Evolutionary conservation across 208 protist species (phyloP), one percentile per base, ranked within the genome.

Genomic region (Leishmania guyanensis): DNA sequence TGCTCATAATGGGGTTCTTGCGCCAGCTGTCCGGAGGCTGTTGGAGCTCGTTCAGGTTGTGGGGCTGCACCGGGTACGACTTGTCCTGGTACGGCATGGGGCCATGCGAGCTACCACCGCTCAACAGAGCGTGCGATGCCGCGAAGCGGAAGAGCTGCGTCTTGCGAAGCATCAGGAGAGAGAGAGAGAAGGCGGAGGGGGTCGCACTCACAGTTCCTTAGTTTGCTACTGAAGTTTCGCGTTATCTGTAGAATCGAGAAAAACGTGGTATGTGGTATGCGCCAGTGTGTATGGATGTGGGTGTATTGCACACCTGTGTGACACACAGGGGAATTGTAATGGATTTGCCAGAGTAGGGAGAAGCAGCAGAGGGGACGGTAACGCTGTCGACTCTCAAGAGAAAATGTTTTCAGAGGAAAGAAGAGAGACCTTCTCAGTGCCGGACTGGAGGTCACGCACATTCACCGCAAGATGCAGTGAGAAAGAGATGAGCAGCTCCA

Each of bases 1-100:
- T 97, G 85, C 92, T 94, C 89, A 96, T 93, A 78, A 96, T 92
- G 29, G 91, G 91, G 86, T 88, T 96, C 86, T 97, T 97, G 84
- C 89, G 89, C 91, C 91, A 95, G 81, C 83, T 87, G 46, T 94
- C 92, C 80, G 92, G 91, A 20, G 92, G 92, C 83, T 93, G 89
- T 88, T 94, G 86, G 43, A 94, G 87, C 84, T 95, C 90, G 80
- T 92, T 91, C 70, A 97, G 87, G 66, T 90, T 81, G 70, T 97
- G 93, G 20, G 93, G 93, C 82, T 97, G 93, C 50, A 95, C 87
- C 48, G 93, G 92, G 88, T 95, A 97, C 56, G 88, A 82, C 81
- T 93, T 93, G 83, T 97, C 93, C 84, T 97, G 93, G 85, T 95
- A 97, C 17, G 91, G 89, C 20, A 86, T 93, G 60, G 92, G 92